Conservation (phyloP, 164 flowering plant genomes). For the Sedum album region DNA sequence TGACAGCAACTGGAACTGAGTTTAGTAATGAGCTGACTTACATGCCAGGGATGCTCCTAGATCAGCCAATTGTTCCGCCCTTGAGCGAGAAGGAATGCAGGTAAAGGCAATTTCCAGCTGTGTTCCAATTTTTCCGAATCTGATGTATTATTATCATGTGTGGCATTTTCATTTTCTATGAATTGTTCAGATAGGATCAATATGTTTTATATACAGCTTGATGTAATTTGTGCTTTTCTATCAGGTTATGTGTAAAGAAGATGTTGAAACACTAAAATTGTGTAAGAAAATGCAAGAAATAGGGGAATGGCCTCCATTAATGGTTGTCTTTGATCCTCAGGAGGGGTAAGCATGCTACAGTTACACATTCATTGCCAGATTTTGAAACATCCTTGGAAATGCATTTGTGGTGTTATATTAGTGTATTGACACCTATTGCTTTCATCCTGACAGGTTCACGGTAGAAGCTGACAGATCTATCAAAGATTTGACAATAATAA, state of each 20-base stretch:
- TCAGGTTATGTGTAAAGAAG: slow-evolving; percentile 68
- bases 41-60: slow-evolving; percentile 65
- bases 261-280: slow-evolving; percentile 48
- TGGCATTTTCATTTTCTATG: background rate
- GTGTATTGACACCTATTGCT: background rate
- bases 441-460: slow-evolving; percentile 55
- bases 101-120: slow-evolving; percentile 19
- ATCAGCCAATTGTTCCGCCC: slow-evolving; percentile 53
- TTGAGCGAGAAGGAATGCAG: slow-evolving; percentile 89
- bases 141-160: background rate
- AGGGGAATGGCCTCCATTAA: slow-evolving; percentile 90
- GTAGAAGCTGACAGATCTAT: slow-evolving; percentile 80
- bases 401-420: background rate
- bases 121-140: background rate
- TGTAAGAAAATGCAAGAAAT: slow-evolving; percentile 78
- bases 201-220: background rate
- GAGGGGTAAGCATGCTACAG: slow-evolving; percentile 58
- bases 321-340: slow-evolving; percentile 69
- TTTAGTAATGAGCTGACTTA: slow-evolving; percentile 84
- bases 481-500: slow-evolving; percentile 72
- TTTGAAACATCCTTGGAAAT: background rate
- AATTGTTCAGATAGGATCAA: background rate
- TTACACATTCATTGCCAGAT: background rate
- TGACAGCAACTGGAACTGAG: slow-evolving; percentile 51
- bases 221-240: background rate